A percentile compares a stretch with the other conserved stretches of the same genome.
These are phyloP conservation scores for Kluyveromyces sp. DNA, from an alignment of 1,139 yeast genomes.

Conservation along the genomic window DNA sequence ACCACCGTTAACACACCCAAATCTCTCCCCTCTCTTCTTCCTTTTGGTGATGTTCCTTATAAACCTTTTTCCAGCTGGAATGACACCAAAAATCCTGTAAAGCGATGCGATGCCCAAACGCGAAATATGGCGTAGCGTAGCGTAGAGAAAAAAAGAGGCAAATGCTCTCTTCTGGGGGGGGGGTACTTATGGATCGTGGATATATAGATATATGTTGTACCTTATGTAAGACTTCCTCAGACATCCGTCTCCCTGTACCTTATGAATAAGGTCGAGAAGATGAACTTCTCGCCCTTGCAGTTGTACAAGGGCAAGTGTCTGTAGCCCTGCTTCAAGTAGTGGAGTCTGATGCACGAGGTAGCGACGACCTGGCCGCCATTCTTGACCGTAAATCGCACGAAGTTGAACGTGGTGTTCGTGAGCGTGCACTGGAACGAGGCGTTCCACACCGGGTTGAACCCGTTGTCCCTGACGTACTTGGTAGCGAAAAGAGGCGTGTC, in stretches of 20 bases:
- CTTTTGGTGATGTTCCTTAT: no score
- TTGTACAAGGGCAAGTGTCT: slow-evolving; percentile 74
- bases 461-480: slow-evolving; percentile 41
- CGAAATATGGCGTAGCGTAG: no score
- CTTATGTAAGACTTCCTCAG: no score
- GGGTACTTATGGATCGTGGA: no score
- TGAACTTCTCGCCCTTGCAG: slow-evolving; percentile 69
- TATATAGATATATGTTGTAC: no score
- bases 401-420: slow-evolving; percentile 39
- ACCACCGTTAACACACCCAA: no score
- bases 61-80: no score
- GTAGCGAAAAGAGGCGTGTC: not conserved
- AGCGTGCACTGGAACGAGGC: slow-evolving; percentile 41
- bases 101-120: no score
- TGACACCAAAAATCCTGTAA: no score
- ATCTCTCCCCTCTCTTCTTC: no score
- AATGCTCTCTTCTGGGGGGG: no score
- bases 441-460: slow-evolving; percentile 84
- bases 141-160: no score
- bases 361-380: slow-evolving; percentile 47
- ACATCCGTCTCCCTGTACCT: not conserved
- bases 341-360: slow-evolving; percentile 44
- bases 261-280: slow-evolving; percentile 71
- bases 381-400: slow-evolving; percentile 45
- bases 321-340: slow-evolving; percentile 63